Evolutionary conservation across 768 basidiomycete genomes (phyloP), one percentile per base, ranked within the genome.

Genomic region (Glaciozyma antarctica): DNA sequence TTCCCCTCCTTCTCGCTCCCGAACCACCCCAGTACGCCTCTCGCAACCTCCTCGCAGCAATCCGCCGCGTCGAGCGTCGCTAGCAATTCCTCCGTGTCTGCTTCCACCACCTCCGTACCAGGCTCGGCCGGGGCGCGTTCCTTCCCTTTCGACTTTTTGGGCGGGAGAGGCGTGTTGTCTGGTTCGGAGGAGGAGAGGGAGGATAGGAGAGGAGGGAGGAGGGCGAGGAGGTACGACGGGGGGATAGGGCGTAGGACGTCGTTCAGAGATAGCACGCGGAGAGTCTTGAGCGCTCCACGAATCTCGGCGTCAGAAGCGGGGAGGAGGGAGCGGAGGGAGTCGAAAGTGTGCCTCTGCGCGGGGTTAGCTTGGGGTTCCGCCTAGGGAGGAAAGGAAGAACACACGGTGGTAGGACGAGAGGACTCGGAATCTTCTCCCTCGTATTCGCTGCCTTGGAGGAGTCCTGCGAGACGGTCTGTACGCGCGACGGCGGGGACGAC

Each of bases 221-320:
- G 81, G 32, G 81, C 81, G 48, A 80, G 79, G 38, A 95, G 84
- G 75, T 84, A 87, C 4, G 78, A 76, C 0, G 81, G 81, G 0
- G 86, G 80, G 47, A 95, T 84, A 3, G 87, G 86, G 2, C 90
- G 83, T 26, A 97, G 82, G 62, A 81, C 79, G 61, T 84, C 89
- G 88, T 72, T 81, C 3, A 92, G 78, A 57, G 83, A 78, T 21
- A 95, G 83, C 30, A 97, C 82, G 7, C 85, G 85, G 51, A 81
- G 81, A n/a, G 84, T 82, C 59, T 77, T 81, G 38, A 95, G 76
- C 2, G 86, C 89, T 22, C 68, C 75, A 10, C 79, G 79, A 26
- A 95, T 77, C 74, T 95, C 91, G 0, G 72, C 77, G 62, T 91
- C 87, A 74, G 88, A 90, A 5, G 91, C 89, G 73, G 95, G 92